Evolutionary conservation across 2,329 filamentous ascomycete species (phyloP), one percentile per base, ranked within the genome.

Genomic region (Arthrobotrys pseudoclavata): DNA sequence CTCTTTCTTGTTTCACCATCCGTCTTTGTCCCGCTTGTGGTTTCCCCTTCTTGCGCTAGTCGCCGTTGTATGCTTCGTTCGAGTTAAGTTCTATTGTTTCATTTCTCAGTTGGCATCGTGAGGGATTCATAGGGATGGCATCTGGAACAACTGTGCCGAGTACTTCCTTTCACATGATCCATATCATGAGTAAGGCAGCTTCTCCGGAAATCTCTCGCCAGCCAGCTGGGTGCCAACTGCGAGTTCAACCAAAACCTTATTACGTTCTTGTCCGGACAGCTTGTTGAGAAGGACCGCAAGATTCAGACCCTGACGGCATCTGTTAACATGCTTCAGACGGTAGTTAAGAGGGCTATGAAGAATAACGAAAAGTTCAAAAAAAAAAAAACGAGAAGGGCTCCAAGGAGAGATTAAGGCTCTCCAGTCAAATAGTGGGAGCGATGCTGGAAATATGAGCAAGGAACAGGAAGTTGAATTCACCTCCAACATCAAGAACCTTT

Each of bases 181-280:
- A 60, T 53, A 47, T 31, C 22, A 34, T 62, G 61, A 70, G 61
- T 62, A 76, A 70, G 20, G 7, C 64, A 15, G 22, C 29, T 13
- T 24, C 15, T 26, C 57, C 50, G 42, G 66, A 69, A 15, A 52
- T 47, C 10, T 26, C 50, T 34, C 64, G 63, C 47, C 31, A 53
- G 26, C 42, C 37, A 22, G 34, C 40, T 42, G 45, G 34, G 74
- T 20, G 74, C 74, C 6, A 77, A 77, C 34, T 77, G 74, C 50
- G 74, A 77, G 62, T 77, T 77, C 53, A 77, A 77, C 67, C 74
- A 77, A 47, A 77, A 77, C 45, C 74, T 77, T 31, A 77, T 77
- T 42, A 77, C 74, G 47, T 77, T 77, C 53, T 60, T 77, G 31
- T 77, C 74, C 4, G 66, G 31, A 29, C 74, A 77, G 60, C 67